Base-by-base conservation (phyloP, 768 basidiomycete species). In the Auriscalpium vulgare region DNA sequence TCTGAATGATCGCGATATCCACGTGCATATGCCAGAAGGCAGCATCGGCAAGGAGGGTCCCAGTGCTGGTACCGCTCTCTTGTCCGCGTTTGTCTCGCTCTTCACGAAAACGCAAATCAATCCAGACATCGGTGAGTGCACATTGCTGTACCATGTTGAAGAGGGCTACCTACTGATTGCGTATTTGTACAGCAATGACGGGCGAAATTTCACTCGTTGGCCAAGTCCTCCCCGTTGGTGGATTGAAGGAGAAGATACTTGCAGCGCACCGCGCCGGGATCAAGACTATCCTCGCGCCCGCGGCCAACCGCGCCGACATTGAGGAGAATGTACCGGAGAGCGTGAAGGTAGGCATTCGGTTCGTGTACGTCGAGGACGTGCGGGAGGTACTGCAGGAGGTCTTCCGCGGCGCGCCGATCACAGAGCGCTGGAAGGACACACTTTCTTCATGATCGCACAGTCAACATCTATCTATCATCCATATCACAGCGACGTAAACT, bases 191-290 rank as follows among this genome's bases (percentile, higher is more conserved):
- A 93, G 94, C 97, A 7, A 95, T 98, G 93, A 98, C 97, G 0
- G 97, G 97, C 14, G 97, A 99, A 71, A 93, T 99, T 55, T 93
- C 95, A 2, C 83, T 99, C 14, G 87, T 94, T 0, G 97, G 97
- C 0, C 93, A 97, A 70, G 95, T 99, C 9, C 78, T 97, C 1
- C 92, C 95, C 2, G 95, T 99, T 10, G 95, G 95, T 8, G 95
- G 95, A 0, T 72, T 98, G 60, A 97, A 97, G 74, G 91, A 92
- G 74, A 95, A 97, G 77, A 93, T 95, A 59, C 80, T 97, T 2
- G 95, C 95, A 1, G 95, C 97, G 0, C 97, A 99, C 67, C 85
- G 97, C 16, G 93, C 97, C 1, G 94, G 93, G 3, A 97, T 98
- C 76, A 94, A 88, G 73, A 95, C 87, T 0, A 88, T 93, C 63